Evolutionary conservation across 2,329 filamentous ascomycete genomes (phyloP), one percentile per base, ranked within the genome.

Genomic region (Lasiodiplodia sp.): DNA sequence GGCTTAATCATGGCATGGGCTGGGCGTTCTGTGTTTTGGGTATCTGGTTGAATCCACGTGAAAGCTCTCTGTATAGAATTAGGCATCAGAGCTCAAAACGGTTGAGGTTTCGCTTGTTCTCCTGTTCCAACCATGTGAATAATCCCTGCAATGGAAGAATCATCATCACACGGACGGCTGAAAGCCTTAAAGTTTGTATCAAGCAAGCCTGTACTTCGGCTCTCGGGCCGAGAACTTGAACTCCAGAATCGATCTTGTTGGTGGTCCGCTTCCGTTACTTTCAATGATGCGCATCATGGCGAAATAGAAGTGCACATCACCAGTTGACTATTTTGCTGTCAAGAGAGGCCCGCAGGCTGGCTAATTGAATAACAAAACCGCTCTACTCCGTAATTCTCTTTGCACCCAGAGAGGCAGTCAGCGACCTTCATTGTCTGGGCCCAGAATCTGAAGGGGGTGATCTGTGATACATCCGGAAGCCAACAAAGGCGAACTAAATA

Each of bases 1-100:
- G 53, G 51, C 12, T 58, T 67, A 52, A 52, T 38, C 47, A 38
- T 47, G 12, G 60, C 60, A 64, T 64, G 31, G 60, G 44, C 18
- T 37, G 47, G 60, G 60, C 60, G 60, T 64, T 64, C 10, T 63
- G 23, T 25, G 14, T 51, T 34, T 63, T 60, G 38, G 12, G 23
- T 23, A 38, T 52, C 8, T 47, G 31, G n/a, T 40, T 64, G 60
- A 34, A 37, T 52, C 18, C 40, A n/a, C 10, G 44, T 11, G 60
- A 28, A 37, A 38, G 51, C 3, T 21, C 11, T 21, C 25, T 64
- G 60, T 64, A 63, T 28, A 52, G 47, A 38, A 64, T 53, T 44
- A 38, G 40, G 60, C 60, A 12, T 64, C 10, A 37, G 34, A 25
- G 57, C 38, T 44, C 25, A 64, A 64, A 64, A 52, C 31, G n/a